Evolutionary conservation across 495 filamentous ascomycete genomes (phyloP).

Genomic region (Penicillium lividum): DNA sequence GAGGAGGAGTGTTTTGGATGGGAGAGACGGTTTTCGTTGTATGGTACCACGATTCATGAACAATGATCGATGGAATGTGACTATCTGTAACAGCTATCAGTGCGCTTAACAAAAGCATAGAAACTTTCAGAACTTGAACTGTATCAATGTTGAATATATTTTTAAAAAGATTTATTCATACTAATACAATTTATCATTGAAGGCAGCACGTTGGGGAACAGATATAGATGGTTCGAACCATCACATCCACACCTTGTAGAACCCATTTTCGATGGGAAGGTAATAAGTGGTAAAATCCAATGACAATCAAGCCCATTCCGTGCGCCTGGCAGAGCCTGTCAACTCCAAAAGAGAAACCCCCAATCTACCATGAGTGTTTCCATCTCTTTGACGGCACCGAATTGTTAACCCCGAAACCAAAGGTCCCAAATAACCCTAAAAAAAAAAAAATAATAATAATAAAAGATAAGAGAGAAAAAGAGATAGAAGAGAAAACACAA

Average conservation of each 20-base stretch:
- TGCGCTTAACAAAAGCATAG: background rate
- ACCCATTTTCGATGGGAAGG: background rate
- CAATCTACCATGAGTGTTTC: slow-evolving; percentile 8
- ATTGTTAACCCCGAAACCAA: slow-evolving; percentile 5
- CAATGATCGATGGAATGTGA: background rate
- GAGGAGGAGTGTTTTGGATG: slow-evolving; percentile 43
- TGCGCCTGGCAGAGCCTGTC: slow-evolving; percentile 2
- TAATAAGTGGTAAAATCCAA: background rate
- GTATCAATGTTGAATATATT: background rate
- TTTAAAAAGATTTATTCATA: background rate
- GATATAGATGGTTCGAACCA: background rate
- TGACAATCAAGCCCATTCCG: background rate
- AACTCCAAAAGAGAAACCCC: slow-evolving; percentile 8
- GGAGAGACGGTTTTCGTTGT: slow-evolving; percentile 54
- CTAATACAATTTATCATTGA: slow-evolving; percentile 5
- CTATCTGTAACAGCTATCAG: background rate
- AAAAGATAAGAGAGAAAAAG: background rate
- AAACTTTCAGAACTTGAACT: background rate
- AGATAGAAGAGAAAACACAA: background rate
- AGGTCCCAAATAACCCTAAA: background rate
- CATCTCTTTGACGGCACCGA: slow-evolving; percentile 9
- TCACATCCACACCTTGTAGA: background rate
- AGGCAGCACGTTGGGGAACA: background rate
- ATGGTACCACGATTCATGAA: slow-evolving; percentile 45
- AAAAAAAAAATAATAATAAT: background rate